A percentile compares a stretch with the other conserved stretches of the same genome.
phyloP scores from a whole-genome alignment of 2,329 filamentous ascomycete species.

The Pseudocercospora eumusae region DNA sequence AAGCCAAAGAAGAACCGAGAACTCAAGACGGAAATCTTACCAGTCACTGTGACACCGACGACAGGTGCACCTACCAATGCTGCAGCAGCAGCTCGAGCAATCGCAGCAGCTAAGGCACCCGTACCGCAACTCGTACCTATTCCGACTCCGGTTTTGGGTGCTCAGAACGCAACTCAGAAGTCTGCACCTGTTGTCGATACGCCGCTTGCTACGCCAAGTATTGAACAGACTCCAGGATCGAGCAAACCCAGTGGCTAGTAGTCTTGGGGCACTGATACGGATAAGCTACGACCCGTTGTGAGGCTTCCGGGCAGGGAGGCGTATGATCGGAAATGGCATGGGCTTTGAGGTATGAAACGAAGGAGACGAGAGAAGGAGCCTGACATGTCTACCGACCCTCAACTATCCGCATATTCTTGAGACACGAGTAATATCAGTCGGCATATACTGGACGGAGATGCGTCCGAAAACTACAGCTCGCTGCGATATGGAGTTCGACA shows the following conservation, averaged over 20 bases:
- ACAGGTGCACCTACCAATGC: constrained; percentile 20
- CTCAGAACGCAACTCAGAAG: constrained; percentile 20
- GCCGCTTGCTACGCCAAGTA: constrained; percentile 14
- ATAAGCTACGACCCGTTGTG: constrained; percentile 9
- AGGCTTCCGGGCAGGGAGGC: constrained; percentile 3
- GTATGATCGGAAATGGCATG: constrained; percentile 7
- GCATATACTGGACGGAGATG: not conserved
- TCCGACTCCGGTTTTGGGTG: constrained; percentile 27
- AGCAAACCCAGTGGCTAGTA: constrained; percentile 12
- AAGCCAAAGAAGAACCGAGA: constrained; percentile 65
- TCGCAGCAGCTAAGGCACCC: constrained; percentile 7
- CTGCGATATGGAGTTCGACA: no score
- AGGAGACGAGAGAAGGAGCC: not conserved
- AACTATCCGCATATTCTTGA: not conserved
- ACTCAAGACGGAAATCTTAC: constrained; percentile 61
- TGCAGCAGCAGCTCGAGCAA: constrained; percentile 16
- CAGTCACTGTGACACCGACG: constrained; percentile 42
- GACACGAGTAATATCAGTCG: not conserved
- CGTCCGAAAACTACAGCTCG: no score
- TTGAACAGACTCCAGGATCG: not conserved
- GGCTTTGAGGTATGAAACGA: not conserved
- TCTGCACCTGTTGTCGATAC: constrained; percentile 18
- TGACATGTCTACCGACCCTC: not conserved
- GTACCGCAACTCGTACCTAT: constrained; percentile 18
- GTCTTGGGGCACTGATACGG: constrained; percentile 10